Base-by-base conservation (phyloP, 805 yeast genomes). In the Metschnikowia hibisci region DNA sequence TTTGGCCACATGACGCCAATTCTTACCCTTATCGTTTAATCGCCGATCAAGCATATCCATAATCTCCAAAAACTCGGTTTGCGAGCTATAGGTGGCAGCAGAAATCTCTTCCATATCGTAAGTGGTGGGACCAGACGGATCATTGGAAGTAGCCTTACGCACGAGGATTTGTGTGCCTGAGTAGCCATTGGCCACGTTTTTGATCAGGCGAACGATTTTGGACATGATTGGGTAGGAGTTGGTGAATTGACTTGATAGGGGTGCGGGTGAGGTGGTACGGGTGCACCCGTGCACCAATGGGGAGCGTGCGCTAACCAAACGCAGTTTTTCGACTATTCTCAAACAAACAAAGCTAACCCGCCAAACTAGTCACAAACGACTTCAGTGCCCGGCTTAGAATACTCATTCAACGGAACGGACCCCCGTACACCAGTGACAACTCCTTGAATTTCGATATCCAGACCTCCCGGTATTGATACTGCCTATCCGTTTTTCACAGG, bases 1-100 rank as follows among this genome's bases (percentile, higher is more conserved):
- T 64, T 91, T 93, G 50, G 95, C 90, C 39, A 91, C 90, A 62
- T 91, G 99, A 52, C 96, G 78, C 97, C 97, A 91, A 67, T 91
- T 86, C 63, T 89, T 90, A 48, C 98, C 98, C 70, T 90, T 90
- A 61, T 91, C 98, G 59, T 91, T 91, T 51, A 91, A 69, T 50
- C 99, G 77, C 52, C 88, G 80, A 66, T 91, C 97, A 34, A 91
- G 66, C 83, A 91, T 88, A 58, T 91, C 97, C 95, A 91, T 86
- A 36, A 89, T 80, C 59, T 89, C 95, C 57, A 88, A 74, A 55
- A 89, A 81, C 55, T 87, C 95, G 6, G 83, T 80, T 49, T 67
- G 74, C 57, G 69, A 66, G 52, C 81, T 84, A 60, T 77, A 83
- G 1, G 96, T 86, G 53, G 78, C 73, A 41, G 79, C 74, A 2